Evolutionary conservation across 257 asterid species (phyloP).

Genomic region (Cinchona pubescens): DNA sequence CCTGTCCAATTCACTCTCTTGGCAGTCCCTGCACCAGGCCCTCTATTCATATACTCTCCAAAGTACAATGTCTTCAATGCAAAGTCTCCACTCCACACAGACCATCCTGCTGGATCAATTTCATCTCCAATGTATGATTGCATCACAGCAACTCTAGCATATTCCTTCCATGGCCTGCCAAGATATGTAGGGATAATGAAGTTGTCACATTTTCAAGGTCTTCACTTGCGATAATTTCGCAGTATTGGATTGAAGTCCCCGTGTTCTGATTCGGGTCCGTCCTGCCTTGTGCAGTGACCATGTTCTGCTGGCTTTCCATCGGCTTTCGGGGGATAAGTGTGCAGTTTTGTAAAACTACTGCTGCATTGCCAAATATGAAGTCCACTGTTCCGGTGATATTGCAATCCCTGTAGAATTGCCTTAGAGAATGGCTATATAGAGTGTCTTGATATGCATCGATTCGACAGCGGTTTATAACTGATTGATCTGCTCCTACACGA

Average conservation of each 20-base stretch:
- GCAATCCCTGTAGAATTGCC: conserved; percentile 58
- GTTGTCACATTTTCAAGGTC: conserved; percentile 38
- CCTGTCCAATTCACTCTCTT: conserved; percentile 51
- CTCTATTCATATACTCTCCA: conserved; percentile 51
- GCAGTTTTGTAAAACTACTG: conserved; percentile 52
- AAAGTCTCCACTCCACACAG: conserved; percentile 42
- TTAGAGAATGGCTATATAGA: conserved; percentile 41
- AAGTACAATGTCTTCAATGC: conserved; percentile 47
- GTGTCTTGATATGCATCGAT: conserved; percentile 60
- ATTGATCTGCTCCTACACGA: conserved; percentile 49
- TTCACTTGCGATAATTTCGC: conserved; percentile 28
- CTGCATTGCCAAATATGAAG: conserved; percentile 62
- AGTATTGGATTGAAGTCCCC: conserved; percentile 50
- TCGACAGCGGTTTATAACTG: conserved; percentile 51
- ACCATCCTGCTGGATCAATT: conserved; percentile 58
- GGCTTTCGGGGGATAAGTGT: conserved; percentile 39
- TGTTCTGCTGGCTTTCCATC: conserved; percentile 39
- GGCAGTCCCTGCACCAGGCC: conserved; percentile 52
- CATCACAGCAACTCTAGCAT: conserved; percentile 54
- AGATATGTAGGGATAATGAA: conserved; percentile 37
- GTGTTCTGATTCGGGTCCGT: conserved; percentile 57
- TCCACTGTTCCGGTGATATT: conserved; percentile 48
- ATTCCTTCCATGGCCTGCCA: conserved; percentile 67
- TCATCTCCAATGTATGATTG: conserved; percentile 35
- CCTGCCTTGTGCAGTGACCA: conserved; percentile 68